These are phyloP conservation scores for Kwoniella sp. DNA, from an alignment of 768 basidiomycete genomes.

Conservation along the genomic window DNA sequence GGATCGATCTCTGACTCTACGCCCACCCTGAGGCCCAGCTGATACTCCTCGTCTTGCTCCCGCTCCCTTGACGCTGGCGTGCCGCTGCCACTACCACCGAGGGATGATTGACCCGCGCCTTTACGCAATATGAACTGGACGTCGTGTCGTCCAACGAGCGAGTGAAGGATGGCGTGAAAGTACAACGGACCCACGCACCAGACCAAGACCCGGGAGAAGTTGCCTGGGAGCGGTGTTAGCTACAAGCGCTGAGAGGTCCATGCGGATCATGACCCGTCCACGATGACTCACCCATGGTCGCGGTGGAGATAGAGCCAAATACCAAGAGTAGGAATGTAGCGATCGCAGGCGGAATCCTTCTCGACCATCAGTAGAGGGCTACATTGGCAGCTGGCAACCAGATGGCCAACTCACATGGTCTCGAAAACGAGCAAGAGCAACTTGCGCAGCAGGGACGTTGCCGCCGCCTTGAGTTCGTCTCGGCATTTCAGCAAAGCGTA, in stretches of 20 bases:
- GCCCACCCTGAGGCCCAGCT: too few relatives aligned
- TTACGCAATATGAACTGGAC: constrained; percentile 8
- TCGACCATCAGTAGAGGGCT: neutral
- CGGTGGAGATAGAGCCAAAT: constrained; percentile 2
- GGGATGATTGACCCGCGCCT: neutral
- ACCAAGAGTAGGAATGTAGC: neutral
- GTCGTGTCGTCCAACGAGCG: constrained; percentile 7
- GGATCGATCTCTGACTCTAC: too few relatives aligned
- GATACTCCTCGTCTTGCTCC: too few relatives aligned
- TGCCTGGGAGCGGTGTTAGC: neutral
- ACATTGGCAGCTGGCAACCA: neutral
- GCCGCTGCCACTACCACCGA: too few relatives aligned
- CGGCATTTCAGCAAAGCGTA: constrained; percentile 4
- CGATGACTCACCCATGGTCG: constrained; percentile 9
- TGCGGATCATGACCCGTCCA: too few relatives aligned
- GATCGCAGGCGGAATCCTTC: constrained; percentile 1
- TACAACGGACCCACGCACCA: constrained; percentile 12
- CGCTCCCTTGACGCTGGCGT: too few relatives aligned
- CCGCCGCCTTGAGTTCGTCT: constrained; percentile 10
- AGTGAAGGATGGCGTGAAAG: constrained; percentile 15
- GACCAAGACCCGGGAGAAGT: constrained; percentile 9
- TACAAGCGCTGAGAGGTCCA: too few relatives aligned
- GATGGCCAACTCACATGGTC: constrained; percentile 4
- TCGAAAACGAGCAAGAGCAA: constrained; percentile 11
- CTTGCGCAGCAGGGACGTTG: constrained; percentile 6